Evolutionary conservation across 306 rosid genomes (phyloP), one percentile per base, ranked within the genome.

Genomic region (Citrullus amarus): DNA sequence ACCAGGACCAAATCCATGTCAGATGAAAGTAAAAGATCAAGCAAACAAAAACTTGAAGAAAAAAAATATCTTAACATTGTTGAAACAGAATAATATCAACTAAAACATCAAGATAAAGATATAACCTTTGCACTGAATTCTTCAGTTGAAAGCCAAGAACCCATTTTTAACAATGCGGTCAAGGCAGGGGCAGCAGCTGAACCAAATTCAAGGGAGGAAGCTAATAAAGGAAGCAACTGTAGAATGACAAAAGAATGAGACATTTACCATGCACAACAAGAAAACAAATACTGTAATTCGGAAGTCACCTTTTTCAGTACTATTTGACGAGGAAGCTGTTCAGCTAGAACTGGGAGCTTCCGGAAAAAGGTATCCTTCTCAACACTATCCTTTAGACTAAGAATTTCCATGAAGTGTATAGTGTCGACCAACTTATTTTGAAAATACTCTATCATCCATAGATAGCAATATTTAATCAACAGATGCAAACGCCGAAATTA

Each of bases 131-230:
- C 80, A 82, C 83, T 87, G 74, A 91, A 96, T 82, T 96, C 99
- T 77, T 92, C 97, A 32, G 90, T 83, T 72, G 98, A 86, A 81
- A 96, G 98, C 91, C 96, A 89, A 63, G 98, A 92, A 80, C 97
- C 93, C 98, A 96, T 90, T 91, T 92, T 96, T 88, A 96, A 86
- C 84, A 96, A 82, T 72, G 99, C 99, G 39, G 93, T 91, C 91
- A 96, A 84, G 81, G 99, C 99, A 43, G 96, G 98, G 77, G 98
- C 97, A 87, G 91, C 92, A 81, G 98, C 98, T 88, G 99, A 92
- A 87, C 98, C 98, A 90, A 91, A 96, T 88, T 96, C 99, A 84
- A 96, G 98, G 84, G 97, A 85, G 85, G 99, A 96, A 88, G 97
- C 98, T 88, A 96, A 88, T 84, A 92, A 86, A 84, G 99, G 99